Base-by-base conservation (phyloP, 345 rosid genomes). In the Bruguiera gymnorhiza region DNA sequence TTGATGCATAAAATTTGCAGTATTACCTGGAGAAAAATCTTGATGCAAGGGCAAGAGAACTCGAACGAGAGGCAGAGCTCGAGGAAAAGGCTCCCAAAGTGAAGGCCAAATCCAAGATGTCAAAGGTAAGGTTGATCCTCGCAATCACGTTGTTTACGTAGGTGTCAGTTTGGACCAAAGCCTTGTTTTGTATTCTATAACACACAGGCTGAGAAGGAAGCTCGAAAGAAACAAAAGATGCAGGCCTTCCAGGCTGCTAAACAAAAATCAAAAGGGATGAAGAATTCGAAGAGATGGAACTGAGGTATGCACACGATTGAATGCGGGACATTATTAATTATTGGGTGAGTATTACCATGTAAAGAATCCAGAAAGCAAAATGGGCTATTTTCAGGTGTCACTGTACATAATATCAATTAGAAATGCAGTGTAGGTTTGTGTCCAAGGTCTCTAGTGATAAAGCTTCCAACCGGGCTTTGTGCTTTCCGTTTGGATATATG, bases 271-370 rank as follows among this genome's bases (percentile, higher is more conserved):
- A 93, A 91, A 78, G 88, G 89, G 19, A 7, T 23, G 70, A 94
- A 95, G 85, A 95, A 95, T 27, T 69, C 97, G 15, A 95, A 91
- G 89, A 85, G 97, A 85, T 95, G 99, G 99, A 94, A 91, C n/a
- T 93, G 86, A 88, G 62, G 11, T 0, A 21, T 50, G 8, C 24
- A 53, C 23, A 57, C 18, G 19, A 39, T 55, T 21, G 37, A 58
- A 63, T 26, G 32, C 29, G 53, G 16, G 51, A 55, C 16, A 46
- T 64, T 59, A 57, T 2, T 23, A 32, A 50, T 61, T 24, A 60
- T 68, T 37, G 32, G 53, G 46, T 68, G 31, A 46, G 60, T 66
- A 65, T 65, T 62, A 30, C 69, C 15, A n/a, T 76, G 79, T 64
- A 70, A 60, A 71, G 68, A 54, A 56, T 30, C 29, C 18, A 52